Conservation (phyloP, 495 filamentous ascomycete genomes). For the Lophiotrema nucula region DNA sequence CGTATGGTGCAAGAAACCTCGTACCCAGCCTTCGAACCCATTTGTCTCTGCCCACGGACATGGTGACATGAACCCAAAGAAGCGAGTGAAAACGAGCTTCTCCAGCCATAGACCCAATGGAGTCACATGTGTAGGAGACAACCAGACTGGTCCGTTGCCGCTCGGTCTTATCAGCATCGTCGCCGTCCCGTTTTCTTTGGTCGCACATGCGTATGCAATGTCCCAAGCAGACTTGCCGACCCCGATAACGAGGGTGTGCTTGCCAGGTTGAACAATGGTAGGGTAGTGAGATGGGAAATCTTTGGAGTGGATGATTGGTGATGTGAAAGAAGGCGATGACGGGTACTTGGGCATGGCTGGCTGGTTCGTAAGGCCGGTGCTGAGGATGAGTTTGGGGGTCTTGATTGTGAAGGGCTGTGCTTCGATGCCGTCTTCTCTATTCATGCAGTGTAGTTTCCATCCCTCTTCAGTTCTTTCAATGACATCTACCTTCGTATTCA, state of each 20-base stretch:
- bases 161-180: constrained; percentile 73
- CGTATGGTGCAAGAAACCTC: constrained; percentile 66
- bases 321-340: constrained; percentile 52
- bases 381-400: constrained; percentile 63
- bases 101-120: constrained; percentile 60
- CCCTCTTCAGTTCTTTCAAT: constrained; percentile 11
- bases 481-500: constrained; percentile 24
- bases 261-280: constrained; percentile 4
- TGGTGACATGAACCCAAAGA: constrained; percentile 65
- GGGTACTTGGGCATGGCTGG: constrained; percentile 54
- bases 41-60: constrained; percentile 58
- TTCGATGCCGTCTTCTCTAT: neutral
- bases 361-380: constrained; percentile 65
- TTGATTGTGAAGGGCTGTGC: constrained; percentile 34
- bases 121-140: constrained; percentile 63
- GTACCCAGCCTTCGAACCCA: constrained; percentile 43
- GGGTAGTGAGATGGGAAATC: constrained; percentile 45
- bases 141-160: constrained; percentile 72
- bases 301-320: constrained; percentile 61
- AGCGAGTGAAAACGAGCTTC: constrained; percentile 64
- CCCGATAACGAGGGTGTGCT: constrained; percentile 50
- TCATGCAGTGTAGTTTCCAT: constrained; percentile 25
- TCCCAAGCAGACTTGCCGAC: constrained; percentile 77
- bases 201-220: constrained; percentile 66
- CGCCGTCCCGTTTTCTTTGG: constrained; percentile 53